Conservation (phyloP, 2,329 filamentous ascomycete genomes). For the Beauveria sp. region DNA sequence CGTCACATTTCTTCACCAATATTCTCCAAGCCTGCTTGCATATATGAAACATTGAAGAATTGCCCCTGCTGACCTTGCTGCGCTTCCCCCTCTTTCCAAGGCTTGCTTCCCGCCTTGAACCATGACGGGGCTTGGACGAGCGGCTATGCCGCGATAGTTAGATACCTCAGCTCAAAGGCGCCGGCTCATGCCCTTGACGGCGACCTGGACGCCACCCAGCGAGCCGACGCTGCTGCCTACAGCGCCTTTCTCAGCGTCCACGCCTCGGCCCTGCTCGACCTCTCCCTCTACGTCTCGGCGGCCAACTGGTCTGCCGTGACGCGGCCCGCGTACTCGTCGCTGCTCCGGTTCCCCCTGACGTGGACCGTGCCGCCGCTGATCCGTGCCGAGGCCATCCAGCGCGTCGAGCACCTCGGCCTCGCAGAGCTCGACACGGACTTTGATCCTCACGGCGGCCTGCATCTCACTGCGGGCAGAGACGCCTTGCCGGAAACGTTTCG, state of each 20-base stretch:
- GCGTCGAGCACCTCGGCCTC: constrained; percentile 63
- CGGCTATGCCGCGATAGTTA: constrained; percentile 54
- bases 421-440: constrained; percentile 58
- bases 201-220: constrained; percentile 29
- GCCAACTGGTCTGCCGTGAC: constrained; percentile 77
- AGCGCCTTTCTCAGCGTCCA: constrained; percentile 65
- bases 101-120: constrained; percentile 46
- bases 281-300: constrained; percentile 83
- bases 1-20: background rate
- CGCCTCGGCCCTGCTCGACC: constrained; percentile 71
- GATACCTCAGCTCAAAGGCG: constrained; percentile 40
- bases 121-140: constrained; percentile 45
- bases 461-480: constrained; percentile 29
- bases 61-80: constrained; percentile 12
- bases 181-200: constrained; percentile 31
- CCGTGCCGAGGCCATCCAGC: constrained; percentile 60
- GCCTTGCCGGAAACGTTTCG: constrained; percentile 33
- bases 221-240: constrained; percentile 44
- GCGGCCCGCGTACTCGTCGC: constrained; percentile 68
- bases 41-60: constrained; percentile 3
- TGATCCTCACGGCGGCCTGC: constrained; percentile 29
- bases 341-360: constrained; percentile 80
- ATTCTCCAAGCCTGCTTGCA: constrained; percentile 8
- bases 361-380: constrained; percentile 75
- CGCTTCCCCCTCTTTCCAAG: constrained; percentile 27